phyloP scores from a whole-genome alignment of 441 rosid species.

The Populus trichocarpa region DNA sequence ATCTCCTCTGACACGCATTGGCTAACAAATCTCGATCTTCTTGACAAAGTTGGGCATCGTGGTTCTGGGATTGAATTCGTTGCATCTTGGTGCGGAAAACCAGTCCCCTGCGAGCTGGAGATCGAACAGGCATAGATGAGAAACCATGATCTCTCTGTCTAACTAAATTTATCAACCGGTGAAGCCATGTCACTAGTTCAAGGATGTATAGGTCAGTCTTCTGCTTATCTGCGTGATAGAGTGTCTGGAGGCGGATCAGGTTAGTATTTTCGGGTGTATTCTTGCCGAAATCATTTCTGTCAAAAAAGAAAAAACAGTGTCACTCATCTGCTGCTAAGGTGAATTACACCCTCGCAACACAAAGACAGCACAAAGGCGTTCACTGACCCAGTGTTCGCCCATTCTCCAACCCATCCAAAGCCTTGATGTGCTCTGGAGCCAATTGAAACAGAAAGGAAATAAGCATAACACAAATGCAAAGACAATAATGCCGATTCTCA shows the following conservation, averaged over 20 bases:
- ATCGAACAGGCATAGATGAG: slow-evolving; percentile 22
- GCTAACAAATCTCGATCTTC: slow-evolving; percentile 56
- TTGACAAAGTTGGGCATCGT: slow-evolving; percentile 36
- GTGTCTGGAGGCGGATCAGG: slow-evolving; percentile 68
- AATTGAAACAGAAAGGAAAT: slow-evolving; percentile 13
- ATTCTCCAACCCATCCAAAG: slow-evolving; percentile 99
- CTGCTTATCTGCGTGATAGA: slow-evolving; percentile 68
- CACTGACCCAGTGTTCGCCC: slow-evolving; percentile 86
- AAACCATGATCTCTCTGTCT: slow-evolving; percentile 41
- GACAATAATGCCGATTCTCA: neutral
- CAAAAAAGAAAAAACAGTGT: slow-evolving; percentile 3
- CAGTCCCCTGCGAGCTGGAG: slow-evolving; percentile 27
- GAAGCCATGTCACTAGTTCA: slow-evolving; percentile 67
- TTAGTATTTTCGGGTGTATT: slow-evolving; percentile 32
- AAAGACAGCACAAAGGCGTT: slow-evolving; percentile 5
- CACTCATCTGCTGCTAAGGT: neutral
- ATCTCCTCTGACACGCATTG: slow-evolving; percentile 35
- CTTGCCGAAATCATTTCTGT: slow-evolving; percentile 63
- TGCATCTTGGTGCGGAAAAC: slow-evolving; percentile 30
- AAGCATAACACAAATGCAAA: neutral
- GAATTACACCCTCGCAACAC: neutral
- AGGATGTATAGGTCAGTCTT: slow-evolving; percentile 64
- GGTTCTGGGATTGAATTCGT: slow-evolving; percentile 24
- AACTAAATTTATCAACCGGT: slow-evolving; percentile 50
- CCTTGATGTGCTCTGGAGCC: slow-evolving; percentile 84